These are phyloP conservation scores for Pseudocercospora musae DNA, from an alignment of 2,329 filamentous ascomycete species.

Conservation along the genomic window DNA sequence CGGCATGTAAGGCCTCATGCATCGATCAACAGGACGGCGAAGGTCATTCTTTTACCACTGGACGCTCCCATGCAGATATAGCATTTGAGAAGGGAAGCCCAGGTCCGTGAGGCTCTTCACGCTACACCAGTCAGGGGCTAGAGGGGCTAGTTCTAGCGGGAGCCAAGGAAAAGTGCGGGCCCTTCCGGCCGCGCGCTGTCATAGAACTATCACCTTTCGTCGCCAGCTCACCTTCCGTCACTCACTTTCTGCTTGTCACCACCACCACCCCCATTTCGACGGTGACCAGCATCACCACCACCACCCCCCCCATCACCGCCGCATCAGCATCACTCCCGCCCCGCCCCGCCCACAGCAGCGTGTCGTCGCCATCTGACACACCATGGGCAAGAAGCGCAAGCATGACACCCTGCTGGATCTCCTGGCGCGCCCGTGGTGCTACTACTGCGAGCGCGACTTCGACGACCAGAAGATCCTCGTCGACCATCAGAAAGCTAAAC, in stretches of 20 bases:
- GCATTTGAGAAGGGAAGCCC: neutral
- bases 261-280: neutral
- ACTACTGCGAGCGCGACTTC: constrained; percentile 99
- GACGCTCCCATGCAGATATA: neutral
- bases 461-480: constrained; percentile 96
- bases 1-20: neutral
- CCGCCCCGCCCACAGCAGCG: neutral
- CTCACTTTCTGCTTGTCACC: no score
- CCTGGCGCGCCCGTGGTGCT: constrained; percentile 88
- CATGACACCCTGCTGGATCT: constrained; percentile 86
- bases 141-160: no score
- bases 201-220: neutral
- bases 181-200: neutral
- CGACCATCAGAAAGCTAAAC: constrained; percentile 97
- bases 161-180: neutral
- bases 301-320: neutral
- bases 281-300: neutral
- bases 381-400: constrained; percentile 59
- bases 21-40: neutral
- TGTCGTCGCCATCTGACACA: neutral
- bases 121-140: neutral
- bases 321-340: neutral
- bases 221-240: neutral
- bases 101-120: neutral
- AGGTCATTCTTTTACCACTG: neutral